phyloP scores from a whole-genome alignment of 2,329 filamentous ascomycete species.

The Didymella segeticola region DNA sequence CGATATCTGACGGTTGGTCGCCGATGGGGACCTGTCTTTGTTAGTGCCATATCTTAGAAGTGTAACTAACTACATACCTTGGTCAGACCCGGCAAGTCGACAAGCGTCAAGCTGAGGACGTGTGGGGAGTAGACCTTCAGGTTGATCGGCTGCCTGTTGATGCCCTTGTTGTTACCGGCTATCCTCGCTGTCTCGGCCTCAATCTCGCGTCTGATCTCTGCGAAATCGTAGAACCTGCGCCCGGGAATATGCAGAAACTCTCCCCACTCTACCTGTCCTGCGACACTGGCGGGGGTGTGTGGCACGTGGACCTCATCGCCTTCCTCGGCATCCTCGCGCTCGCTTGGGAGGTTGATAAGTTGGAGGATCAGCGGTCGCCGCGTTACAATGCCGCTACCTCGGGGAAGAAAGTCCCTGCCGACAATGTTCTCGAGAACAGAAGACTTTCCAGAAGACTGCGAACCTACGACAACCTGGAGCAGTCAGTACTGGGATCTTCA shows the following conservation, averaged over 20 bases:
- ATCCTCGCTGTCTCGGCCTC: constrained; percentile 96
- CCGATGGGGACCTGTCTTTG: constrained; percentile 82
- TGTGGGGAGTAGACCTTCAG: constrained; percentile 98
- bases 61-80: constrained; percentile 66
- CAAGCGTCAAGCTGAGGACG: constrained; percentile 93
- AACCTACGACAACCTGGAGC: constrained; percentile 92
- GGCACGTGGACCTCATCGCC: constrained; percentile 71
- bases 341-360: constrained; percentile 90
- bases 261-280: constrained; percentile 77
- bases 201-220: constrained; percentile 93
- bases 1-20: constrained; percentile 95
- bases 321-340: constrained; percentile 71
- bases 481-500: constrained; percentile 23
- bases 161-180: constrained; percentile 96
- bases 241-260: constrained; percentile 96
- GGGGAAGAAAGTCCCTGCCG: constrained; percentile 93
- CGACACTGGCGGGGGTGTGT: constrained; percentile 78
- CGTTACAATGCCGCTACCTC: constrained; percentile 96
- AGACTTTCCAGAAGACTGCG: constrained; percentile 97
- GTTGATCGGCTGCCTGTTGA: constrained; percentile 97
- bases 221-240: constrained; percentile 88
- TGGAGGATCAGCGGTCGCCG: constrained; percentile 93
- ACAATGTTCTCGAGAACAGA: constrained; percentile 99
- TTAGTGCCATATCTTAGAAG: constrained; percentile 32
- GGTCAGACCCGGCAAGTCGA: constrained; percentile 93